Evolutionary conservation across 169 alveolate species (phyloP).

Genomic region (Plasmodium vinckei): DNA sequence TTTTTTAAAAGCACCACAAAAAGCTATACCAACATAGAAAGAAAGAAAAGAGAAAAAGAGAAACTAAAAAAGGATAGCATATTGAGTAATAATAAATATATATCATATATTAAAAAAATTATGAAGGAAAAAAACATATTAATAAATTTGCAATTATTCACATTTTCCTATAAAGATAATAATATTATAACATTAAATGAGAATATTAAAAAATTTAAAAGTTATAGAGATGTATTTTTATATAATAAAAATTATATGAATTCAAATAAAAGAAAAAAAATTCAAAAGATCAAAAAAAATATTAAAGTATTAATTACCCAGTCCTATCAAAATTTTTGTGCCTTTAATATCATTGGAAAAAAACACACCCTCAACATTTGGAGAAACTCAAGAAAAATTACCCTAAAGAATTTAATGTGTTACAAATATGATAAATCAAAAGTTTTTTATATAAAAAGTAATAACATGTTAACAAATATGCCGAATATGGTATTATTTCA

Average conservation of each 20-base stretch:
- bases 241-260: slow-evolving; percentile 19
- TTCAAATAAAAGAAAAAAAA: slow-evolving; percentile 35
- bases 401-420: slow-evolving; percentile 24
- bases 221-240: slow-evolving; percentile 74
- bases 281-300: slow-evolving; percentile 25
- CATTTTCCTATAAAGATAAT: slow-evolving; percentile 75
- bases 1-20: slow-evolving; percentile 48
- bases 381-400: slow-evolving; percentile 51
- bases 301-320: slow-evolving; percentile 71
- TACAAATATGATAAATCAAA: slow-evolving; percentile 61
- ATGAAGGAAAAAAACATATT: slow-evolving; percentile 63
- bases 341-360: slow-evolving; percentile 75
- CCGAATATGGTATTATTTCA: slow-evolving; percentile 27
- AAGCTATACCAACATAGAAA: slow-evolving; percentile 1
- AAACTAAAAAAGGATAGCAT: slow-evolving; percentile 43
- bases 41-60: slow-evolving; percentile 8
- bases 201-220: slow-evolving; percentile 70
- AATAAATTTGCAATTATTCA: slow-evolving; percentile 52
- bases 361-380: slow-evolving; percentile 67
- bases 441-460: slow-evolving; percentile 42
- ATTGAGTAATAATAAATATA: slow-evolving; percentile 55
- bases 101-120: slow-evolving; percentile 53
- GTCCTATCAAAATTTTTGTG: slow-evolving; percentile 65
- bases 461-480: slow-evolving; percentile 20
- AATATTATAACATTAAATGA: slow-evolving; percentile 72